Evolutionary conservation across 495 filamentous ascomycete genomes (phyloP).

Genomic region (Neurospora sp.): DNA sequence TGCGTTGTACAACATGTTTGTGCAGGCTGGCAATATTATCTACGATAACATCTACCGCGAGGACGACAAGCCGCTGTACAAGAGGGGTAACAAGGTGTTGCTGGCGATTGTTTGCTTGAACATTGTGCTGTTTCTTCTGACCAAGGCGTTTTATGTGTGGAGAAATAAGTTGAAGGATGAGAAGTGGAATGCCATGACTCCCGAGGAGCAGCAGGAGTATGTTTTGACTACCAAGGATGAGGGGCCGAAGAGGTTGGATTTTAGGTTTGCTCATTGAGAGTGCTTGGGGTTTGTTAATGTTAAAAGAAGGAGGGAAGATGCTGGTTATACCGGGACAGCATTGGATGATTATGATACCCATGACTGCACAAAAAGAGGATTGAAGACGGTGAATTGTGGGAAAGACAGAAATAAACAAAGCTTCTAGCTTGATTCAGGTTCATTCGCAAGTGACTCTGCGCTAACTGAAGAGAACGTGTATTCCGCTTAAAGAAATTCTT

Average conservation of each 20-base stretch:
- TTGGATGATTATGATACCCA: not conserved
- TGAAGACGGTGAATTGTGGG: too few relatives aligned
- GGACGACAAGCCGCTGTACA: conserved; percentile 45
- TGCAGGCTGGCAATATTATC: conserved; percentile 40
- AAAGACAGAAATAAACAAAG: too few relatives aligned
- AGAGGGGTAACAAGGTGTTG: conserved; percentile 39
- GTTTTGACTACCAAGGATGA: conserved; percentile 17
- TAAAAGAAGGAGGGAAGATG: not conserved
- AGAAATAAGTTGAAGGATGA: conserved; percentile 23
- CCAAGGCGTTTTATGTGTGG: conserved; percentile 32
- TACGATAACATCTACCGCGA: conserved; percentile 44
- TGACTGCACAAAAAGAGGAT: not conserved
- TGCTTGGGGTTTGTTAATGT: not conserved
- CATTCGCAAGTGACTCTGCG: too few relatives aligned
- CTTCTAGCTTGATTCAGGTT: too few relatives aligned
- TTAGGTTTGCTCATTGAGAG: conserved; percentile 19
- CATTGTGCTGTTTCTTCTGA: conserved; percentile 21
- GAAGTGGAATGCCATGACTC: conserved; percentile 29
- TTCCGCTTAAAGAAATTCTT: too few relatives aligned
- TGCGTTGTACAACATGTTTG: conserved; percentile 38
- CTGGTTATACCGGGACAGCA: not conserved
- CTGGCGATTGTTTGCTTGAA: conserved; percentile 35
- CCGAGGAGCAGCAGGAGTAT: conserved; percentile 27
- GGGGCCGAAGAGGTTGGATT: conserved; percentile 21
- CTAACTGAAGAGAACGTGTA: too few relatives aligned